Evolutionary conservation across 164 flowering plant genomes (phyloP), one percentile per base, ranked within the genome.

Genomic region (Aristolochia contorta): DNA sequence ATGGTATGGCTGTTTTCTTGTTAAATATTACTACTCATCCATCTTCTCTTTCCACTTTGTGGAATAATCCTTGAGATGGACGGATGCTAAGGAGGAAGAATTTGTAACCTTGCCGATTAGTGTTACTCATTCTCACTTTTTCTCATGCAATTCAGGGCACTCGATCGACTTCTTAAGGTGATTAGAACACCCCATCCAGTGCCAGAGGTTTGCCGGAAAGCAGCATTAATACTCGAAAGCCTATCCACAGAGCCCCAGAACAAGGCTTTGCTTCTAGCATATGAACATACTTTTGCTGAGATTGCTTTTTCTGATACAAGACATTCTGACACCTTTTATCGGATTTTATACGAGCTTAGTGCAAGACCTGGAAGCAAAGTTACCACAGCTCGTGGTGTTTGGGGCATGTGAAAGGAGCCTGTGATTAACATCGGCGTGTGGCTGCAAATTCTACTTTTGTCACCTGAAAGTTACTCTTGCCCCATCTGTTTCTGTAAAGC

Each of bases 171-270:
- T 49, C 67, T 94, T 63, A 86, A 83, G 73, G 80, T 94, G 64
- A 80, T 94, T 47, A 86, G 73, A 77, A 53, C 73, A 19, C 97
- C 99, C 25, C 96, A 91, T 69, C 89, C 95, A 18, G 89, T 91
- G 24, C 93, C 93, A 24, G 97, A 94, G 75, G 81, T 91, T 58
- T 91, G 96, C 72, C 65, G 99, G 66, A 94, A 94, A 74, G 91
- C 97, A 12, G 85, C 96, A 30, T 72, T 80, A 79, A 91, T 91
- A 67, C 56, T 94, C 67, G 99, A 94, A 72, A 89, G 80, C 67
- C 81, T 91, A 20, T 96, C 80, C 2, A 73, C 85, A 19, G 99
- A 94, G 73, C 99, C 96, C 15, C 97, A 91, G 67, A 94, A 91
- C 65, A 80, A 84, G 78, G 72, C 74, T 46, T 71, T 71, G 30